Evolutionary conservation across 1,284 basidiomycete species (phyloP), one percentile per base, ranked within the genome.

Genomic region (Pholiota adiposa): DNA sequence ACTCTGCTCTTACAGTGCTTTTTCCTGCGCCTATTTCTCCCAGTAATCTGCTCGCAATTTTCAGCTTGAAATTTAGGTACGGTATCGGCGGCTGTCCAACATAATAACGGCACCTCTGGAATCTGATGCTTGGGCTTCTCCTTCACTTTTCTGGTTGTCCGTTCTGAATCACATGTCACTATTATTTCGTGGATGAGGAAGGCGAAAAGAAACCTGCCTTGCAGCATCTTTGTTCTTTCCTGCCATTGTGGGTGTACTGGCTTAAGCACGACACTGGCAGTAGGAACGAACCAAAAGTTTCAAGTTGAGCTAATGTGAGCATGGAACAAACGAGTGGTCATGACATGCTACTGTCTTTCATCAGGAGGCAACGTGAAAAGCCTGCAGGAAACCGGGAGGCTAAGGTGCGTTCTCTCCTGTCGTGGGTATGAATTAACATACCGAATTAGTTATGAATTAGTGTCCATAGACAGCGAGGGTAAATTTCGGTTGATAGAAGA

Each of bases 11-110:
- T 29, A 43, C 51, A 3, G 51, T 53, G 38, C 51, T 53, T 21
- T 53, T 53, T 29, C 51, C 51, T 11, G 40, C 51, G 4, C 51
- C 51, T 29, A 33, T 53, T 27, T 53, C 38, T 29, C 51, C 51
- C 27, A 40, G 29, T 41, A 53, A 29, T 29, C 51, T 53, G 51
- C 18, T 18, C 5, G 1, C 9, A 50, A 34, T 11, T 8, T 3
- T 50, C 14, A 50, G 48, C 9, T 14, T 33, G 48, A 21, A 33
- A 33, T 16, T 34, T 1, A 1, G 18, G 14, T 11, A 3, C 36
- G 14, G 1, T 2, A 27, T n/a, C 5, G 8, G 8, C 6, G 23
- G 11, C 12, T 25, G 12, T 46, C 44, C 25, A 16, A 46, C 44
- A 46, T 46, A 46, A 46, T 46, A 6, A 46, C 44, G 16, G 44